Percentiles rank a stretch among this genome's conserved stretches.
These are phyloP conservation scores for Lasiodiplodia sp. DNA, from an alignment of 2,329 filamentous ascomycete genomes.

Conservation along the genomic window DNA sequence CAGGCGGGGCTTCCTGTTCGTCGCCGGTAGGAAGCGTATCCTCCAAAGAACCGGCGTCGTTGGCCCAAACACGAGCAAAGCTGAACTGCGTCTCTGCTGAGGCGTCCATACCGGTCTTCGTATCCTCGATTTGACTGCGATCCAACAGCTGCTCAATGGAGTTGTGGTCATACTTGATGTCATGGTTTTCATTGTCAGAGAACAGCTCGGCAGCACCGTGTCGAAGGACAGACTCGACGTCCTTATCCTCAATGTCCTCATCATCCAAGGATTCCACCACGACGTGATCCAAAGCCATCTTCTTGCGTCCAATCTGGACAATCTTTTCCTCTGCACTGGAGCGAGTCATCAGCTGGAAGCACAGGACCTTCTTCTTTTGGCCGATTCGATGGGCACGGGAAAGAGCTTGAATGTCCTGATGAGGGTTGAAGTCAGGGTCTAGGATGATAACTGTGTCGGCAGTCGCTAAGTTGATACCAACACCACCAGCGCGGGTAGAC, in stretches of 20 bases:
- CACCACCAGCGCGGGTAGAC: constrained; percentile 92
- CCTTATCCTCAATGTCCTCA: constrained; percentile 78
- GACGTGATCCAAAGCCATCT: constrained; percentile 94
- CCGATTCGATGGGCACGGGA: constrained; percentile 96
- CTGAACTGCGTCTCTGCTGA: constrained; percentile 83
- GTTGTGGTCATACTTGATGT: constrained; percentile 81
- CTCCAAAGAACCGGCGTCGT: constrained; percentile 73
- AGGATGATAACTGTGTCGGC: constrained; percentile 98
- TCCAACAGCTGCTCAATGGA: constrained; percentile 93
- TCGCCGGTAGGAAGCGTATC: constrained; percentile 66
- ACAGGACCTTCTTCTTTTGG: constrained; percentile 93
- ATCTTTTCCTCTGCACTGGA: constrained; percentile 93
- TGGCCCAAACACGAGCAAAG: constrained; percentile 90
- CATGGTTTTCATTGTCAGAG: constrained; percentile 70
- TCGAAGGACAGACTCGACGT: constrained; percentile 86
- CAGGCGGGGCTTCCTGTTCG: constrained; percentile 62
- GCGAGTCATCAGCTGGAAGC: constrained; percentile 92
- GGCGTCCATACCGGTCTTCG: constrained; percentile 67
- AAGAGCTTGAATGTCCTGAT: constrained; percentile 95
- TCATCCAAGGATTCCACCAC: constrained; percentile 91
- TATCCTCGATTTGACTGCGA: constrained; percentile 79
- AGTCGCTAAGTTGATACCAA: constrained; percentile 96
- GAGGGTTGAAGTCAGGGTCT: constrained; percentile 96
- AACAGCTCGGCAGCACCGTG: constrained; percentile 90
- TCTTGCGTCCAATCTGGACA: constrained; percentile 92